A percentile compares a stretch with the other conserved stretches of the same genome.
Conservation (phyloP, 768 basidiomycete species). For the Russula virescens region DNA sequence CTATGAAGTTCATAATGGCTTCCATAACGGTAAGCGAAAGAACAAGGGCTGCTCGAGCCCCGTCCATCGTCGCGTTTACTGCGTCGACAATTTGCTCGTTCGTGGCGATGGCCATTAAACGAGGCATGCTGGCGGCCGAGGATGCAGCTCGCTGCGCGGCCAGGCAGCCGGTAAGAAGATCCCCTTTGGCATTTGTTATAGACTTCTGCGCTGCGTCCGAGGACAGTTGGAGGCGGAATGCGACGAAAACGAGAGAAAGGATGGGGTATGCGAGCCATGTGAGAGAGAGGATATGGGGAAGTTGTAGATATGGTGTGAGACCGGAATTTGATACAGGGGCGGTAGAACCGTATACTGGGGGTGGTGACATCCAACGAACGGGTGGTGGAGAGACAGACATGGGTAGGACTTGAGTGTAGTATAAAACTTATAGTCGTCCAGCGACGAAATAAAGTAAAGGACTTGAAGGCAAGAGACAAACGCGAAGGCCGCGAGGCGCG, state of each 20-base stretch:
- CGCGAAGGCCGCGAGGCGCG: slow-evolving; percentile 13
- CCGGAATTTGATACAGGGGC: slow-evolving; percentile 26
- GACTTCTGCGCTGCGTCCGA: slow-evolving; percentile 61
- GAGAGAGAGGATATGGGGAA: slow-evolving; percentile 77
- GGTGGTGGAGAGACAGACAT: slow-evolving; percentile 30
- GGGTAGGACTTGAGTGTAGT: not conserved
- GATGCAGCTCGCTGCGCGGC: slow-evolving; percentile 83
- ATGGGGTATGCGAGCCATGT: slow-evolving; percentile 91
- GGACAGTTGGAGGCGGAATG: slow-evolving; percentile 74
- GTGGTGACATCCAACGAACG: slow-evolving; percentile 35
- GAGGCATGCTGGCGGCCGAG: slow-evolving; percentile 77
- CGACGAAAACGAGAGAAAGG: slow-evolving; percentile 81
- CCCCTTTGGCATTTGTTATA: slow-evolving; percentile 61
- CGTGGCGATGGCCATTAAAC: slow-evolving; percentile 80
- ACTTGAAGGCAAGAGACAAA: not conserved
- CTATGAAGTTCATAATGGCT: slow-evolving; percentile 82
- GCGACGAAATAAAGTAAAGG: slow-evolving; percentile 18
- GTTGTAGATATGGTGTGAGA: slow-evolving; percentile 78
- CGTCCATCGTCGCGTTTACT: slow-evolving; percentile 73
- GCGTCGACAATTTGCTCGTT: slow-evolving; percentile 75
- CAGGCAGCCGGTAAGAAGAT: slow-evolving; percentile 77
- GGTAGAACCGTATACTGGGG: slow-evolving; percentile 53
- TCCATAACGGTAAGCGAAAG: slow-evolving; percentile 81
- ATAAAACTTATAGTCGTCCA: slow-evolving; percentile 18
- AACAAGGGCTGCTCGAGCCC: slow-evolving; percentile 65